Evolutionary conservation across 2,329 filamentous ascomycete species (phyloP).

Genomic region (Aspergillus sojae): DNA sequence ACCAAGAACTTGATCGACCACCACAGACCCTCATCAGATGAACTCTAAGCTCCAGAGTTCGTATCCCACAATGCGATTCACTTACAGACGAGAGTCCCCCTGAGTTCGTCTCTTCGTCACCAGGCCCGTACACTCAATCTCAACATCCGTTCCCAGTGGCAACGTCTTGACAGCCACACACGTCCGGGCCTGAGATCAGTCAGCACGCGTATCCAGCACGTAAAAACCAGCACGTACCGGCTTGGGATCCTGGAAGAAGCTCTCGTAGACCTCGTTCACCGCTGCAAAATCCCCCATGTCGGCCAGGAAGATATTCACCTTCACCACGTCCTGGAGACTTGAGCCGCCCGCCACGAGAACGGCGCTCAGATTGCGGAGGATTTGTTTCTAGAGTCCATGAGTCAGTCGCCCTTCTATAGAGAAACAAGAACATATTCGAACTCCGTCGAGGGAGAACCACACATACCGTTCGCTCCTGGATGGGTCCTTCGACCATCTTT

Average conservation of each 20-base stretch:
- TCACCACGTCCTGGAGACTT: constrained; percentile 61
- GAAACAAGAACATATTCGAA: neutral
- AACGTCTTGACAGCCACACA: constrained; percentile 57
- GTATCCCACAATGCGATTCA: neutral
- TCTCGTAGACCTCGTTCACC: constrained; percentile 76
- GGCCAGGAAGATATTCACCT: constrained; percentile 67
- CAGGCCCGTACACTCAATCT: constrained; percentile 56
- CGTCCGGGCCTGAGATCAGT: constrained; percentile 27
- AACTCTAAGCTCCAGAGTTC: neutral
- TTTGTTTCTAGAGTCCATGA: constrained; percentile 46
- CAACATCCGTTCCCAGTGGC: constrained; percentile 54
- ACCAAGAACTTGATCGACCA: neutral
- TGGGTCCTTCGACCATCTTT: constrained; percentile 57
- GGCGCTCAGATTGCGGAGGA: constrained; percentile 56
- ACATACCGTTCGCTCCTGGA: constrained; percentile 60
- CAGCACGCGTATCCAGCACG: neutral
- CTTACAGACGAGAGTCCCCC: constrained; percentile 23
- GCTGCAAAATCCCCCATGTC: constrained; percentile 67
- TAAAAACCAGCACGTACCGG: constrained; percentile 24
- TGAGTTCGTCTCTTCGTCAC: constrained; percentile 20
- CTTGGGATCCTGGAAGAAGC: constrained; percentile 29
- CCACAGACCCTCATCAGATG: neutral
- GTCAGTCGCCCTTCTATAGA: constrained; percentile 2
- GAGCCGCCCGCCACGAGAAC: constrained; percentile 63
- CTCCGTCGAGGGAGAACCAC: constrained; percentile 18